Evolutionary conservation across 768 basidiomycete species (phyloP).

Genomic region (Termitomyces sp.): DNA sequence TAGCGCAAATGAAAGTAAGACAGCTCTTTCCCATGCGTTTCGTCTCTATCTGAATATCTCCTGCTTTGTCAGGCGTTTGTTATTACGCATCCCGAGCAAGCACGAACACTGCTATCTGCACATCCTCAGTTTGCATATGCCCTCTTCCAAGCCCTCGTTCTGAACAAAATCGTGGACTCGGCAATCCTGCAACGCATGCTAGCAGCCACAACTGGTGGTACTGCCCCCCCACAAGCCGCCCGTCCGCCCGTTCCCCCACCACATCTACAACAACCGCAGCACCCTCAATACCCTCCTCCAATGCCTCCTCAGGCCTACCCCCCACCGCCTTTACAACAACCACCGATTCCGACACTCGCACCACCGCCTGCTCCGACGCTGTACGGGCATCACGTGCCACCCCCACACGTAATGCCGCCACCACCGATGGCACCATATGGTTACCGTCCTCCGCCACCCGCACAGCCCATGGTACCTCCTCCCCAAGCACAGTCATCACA

Average conservation of each 20-base stretch:
- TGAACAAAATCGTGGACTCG: conserved; percentile 92
- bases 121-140: conserved; percentile 96
- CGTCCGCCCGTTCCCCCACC: conserved; percentile 29
- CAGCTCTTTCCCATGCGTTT: conserved; percentile 6
- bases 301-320: conserved; percentile 28
- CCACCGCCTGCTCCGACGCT: conserved; percentile 28
- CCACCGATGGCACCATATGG: conserved; percentile 27
- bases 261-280: conserved; percentile 26
- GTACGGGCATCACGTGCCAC: conserved; percentile 23
- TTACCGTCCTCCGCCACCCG: conserved; percentile 28
- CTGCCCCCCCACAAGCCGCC: conserved; percentile 16
- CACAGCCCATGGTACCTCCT: conserved; percentile 22
- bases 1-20: conserved; percentile 98
- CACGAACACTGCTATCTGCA: conserved; percentile 66
- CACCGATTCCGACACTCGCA: conserved; percentile 14
- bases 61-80: conserved; percentile 70
- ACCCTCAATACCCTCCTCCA: conserved; percentile 20
- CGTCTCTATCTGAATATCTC: conserved; percentile 2
- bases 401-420: conserved; percentile 21
- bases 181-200: conserved; percentile 73
- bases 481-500: conserved; percentile 22
- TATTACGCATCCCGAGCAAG: conserved; percentile 87
- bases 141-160: conserved; percentile 87
- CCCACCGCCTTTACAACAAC: conserved; percentile 24
- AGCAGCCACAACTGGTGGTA: conserved; percentile 28